phyloP scores from a whole-genome alignment of 345 rosid species.

The Euphorbia tirucalli region DNA sequence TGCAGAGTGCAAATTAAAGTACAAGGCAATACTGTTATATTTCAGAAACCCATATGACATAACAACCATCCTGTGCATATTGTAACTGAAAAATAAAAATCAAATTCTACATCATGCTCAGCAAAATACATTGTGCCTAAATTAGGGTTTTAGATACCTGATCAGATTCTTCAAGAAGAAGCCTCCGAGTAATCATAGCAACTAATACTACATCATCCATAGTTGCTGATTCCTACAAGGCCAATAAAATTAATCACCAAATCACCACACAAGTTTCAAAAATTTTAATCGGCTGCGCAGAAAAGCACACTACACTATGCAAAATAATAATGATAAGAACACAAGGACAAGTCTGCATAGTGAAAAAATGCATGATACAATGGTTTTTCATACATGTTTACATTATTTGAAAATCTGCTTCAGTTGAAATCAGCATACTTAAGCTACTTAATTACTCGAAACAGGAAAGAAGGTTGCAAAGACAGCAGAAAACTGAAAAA shows the following conservation, averaged over 20 bases:
- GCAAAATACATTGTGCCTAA: not conserved
- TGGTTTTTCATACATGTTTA: not conserved
- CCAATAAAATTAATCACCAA: slow-evolving; percentile 8
- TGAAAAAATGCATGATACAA: not conserved
- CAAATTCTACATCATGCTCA: not conserved
- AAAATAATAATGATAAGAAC: not conserved
- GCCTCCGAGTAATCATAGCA: slow-evolving; percentile 87
- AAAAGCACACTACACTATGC: not conserved
- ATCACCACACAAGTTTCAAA: slow-evolving; percentile 9
- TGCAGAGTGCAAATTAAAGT: not conserved
- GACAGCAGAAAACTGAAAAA: not conserved
- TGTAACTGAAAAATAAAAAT: slow-evolving; percentile 9
- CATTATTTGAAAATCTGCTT: not conserved
- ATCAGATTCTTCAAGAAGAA: slow-evolving; percentile 88
- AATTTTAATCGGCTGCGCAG: slow-evolving; percentile 4
- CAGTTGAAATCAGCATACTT: not conserved
- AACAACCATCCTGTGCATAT: not conserved
- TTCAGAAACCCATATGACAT: not conserved
- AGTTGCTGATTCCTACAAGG: slow-evolving; percentile 54
- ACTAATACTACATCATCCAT: slow-evolving; percentile 75
- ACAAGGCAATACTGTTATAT: not conserved
- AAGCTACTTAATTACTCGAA: not conserved
- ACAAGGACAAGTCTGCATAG: not conserved
- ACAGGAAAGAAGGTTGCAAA: not conserved
- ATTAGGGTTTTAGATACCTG: slow-evolving; percentile 39